Evolutionary conservation across 2,329 filamentous ascomycete genomes (phyloP), one percentile per base, ranked within the genome.

Genomic region (Microdochium nivale): DNA sequence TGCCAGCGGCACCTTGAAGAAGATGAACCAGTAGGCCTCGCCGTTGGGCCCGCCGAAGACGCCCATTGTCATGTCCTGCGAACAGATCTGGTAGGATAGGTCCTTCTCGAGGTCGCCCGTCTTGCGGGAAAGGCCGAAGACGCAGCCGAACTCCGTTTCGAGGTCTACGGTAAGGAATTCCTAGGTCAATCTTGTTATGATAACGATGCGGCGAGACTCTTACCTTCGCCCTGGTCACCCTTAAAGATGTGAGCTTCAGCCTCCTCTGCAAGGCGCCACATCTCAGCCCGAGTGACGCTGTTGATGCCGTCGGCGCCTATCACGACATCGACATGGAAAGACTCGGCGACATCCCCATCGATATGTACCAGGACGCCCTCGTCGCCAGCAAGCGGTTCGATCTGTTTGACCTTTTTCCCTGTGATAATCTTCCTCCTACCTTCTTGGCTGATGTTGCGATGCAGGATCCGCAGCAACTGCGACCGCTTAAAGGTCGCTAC

Each of bases 21-120:
- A 67, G 13, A 68, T 51, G 47, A 71, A 71, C 65, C 67, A 70
- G 57, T 67, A 72, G 0, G 66, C 52, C 1, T 62, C 55, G 5
- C 58, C 51, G 2, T 61, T 54, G 3, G 66, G 63, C 0, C 65
- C 67, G 2, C 60, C 60, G 2, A 65, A 56, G 7, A 68, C 52
- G 1, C 69, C 54, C 3, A 47, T 51, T 8, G 56, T 59, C n/a
- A 60, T 52, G 49, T 60, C 62, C 33, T 56, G 56, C 3, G 53
- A 51, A 1, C 56, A 51, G 51, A 59, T 50, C 19, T 59, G 35
- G 16, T 59, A 53, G 2, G 59, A 57, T 1, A 48, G 8, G 9
- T 40, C 23, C 58, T 57, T 61, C 23, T 53, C 54, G 1, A 55
- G 49, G 3, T 65, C 60, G 13, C 62, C 27, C 16, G 33, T 37